Conservation (phyloP, 2,329 filamentous ascomycete species). For the Calonectria crousiana region DNA sequence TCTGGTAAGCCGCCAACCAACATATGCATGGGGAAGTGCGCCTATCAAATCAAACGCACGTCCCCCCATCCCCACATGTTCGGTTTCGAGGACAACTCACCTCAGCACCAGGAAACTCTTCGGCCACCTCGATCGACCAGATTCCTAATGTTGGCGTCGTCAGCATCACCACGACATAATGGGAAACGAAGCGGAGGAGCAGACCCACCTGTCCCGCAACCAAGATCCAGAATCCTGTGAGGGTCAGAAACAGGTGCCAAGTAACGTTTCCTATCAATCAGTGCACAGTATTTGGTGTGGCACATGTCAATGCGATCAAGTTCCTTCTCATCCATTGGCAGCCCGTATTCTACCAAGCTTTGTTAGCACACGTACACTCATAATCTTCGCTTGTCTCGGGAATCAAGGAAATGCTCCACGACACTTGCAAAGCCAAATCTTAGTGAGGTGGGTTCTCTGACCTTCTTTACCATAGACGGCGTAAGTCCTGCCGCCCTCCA, state of each 20-base stretch:
- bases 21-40: not conserved
- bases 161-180: not conserved
- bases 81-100: constrained; percentile 1
- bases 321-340: constrained; percentile 56
- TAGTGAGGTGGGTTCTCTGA: constrained; percentile 8
- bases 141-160: constrained; percentile 36
- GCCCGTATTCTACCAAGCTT: constrained; percentile 49
- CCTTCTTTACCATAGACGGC: constrained; percentile 52
- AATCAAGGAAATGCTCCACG: too few species aligned
- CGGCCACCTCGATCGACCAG: constrained; percentile 55
- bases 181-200: not conserved
- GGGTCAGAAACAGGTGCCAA: constrained; percentile 39
- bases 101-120: constrained; percentile 30
- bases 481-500: constrained; percentile 50
- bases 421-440: not conserved
- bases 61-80: too few species aligned
- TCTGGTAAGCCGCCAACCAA: not conserved
- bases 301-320: constrained; percentile 56
- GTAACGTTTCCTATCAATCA: constrained; percentile 43
- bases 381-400: not conserved
- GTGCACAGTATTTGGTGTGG: constrained; percentile 51
- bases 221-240: constrained; percentile 47
- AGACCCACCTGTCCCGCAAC: constrained; percentile 45
- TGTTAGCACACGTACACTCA: not conserved
- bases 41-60: not conserved